A percentile compares a stretch with the other conserved stretches of the same genome.
Evolutionary conservation across 352 stramenopile species (phyloP).

Genomic region (Phytophthora agathidicida): DNA sequence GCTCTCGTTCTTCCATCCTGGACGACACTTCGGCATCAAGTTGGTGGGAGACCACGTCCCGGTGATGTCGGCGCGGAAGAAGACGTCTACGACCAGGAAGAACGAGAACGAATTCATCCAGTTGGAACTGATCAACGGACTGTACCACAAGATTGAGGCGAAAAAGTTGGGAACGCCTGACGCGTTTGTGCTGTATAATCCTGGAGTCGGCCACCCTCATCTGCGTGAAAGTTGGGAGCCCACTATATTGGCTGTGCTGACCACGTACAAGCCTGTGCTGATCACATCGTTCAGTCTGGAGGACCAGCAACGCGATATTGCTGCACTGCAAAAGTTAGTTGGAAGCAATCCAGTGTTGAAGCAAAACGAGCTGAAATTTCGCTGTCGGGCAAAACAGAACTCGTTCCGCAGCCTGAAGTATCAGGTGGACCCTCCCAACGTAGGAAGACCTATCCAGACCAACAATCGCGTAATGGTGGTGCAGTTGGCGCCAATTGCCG

Average conservation of each 20-base stretch:
- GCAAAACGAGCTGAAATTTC: conserved; percentile 33
- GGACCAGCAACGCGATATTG: conserved; percentile 68
- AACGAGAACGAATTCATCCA: conserved; percentile 32
- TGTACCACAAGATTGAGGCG: conserved; percentile 57
- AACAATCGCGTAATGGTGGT: conserved; percentile 66
- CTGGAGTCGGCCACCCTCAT: conserved; percentile 62
- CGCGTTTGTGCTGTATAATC: conserved; percentile 78
- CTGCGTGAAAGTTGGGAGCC: conserved; percentile 57
- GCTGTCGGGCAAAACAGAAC: conserved; percentile 51
- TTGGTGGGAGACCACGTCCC: conserved; percentile 75
- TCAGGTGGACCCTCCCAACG: conserved; percentile 51
- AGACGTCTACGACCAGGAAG: conserved; percentile 7
- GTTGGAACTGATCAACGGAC: conserved; percentile 48
- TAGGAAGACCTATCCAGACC: conserved; percentile 52
- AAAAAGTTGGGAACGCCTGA: conserved; percentile 35
- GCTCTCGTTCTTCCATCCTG: conserved; percentile 47
- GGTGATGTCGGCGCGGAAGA: conserved; percentile 33
- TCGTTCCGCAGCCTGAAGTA: conserved; percentile 69
- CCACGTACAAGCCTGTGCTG: conserved; percentile 51
- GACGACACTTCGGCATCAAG: conserved; percentile 46
- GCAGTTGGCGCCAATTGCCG: conserved; percentile 21
- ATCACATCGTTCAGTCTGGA: conserved; percentile 69
- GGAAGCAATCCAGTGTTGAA: conserved; percentile 12
- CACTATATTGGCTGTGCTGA: conserved; percentile 55
- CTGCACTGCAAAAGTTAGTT: conserved; percentile 41